Evolutionary conservation across 2,329 filamentous ascomycete genomes (phyloP), one percentile per base, ranked within the genome.

Genomic region (Pseudogymnoascus sp.): DNA sequence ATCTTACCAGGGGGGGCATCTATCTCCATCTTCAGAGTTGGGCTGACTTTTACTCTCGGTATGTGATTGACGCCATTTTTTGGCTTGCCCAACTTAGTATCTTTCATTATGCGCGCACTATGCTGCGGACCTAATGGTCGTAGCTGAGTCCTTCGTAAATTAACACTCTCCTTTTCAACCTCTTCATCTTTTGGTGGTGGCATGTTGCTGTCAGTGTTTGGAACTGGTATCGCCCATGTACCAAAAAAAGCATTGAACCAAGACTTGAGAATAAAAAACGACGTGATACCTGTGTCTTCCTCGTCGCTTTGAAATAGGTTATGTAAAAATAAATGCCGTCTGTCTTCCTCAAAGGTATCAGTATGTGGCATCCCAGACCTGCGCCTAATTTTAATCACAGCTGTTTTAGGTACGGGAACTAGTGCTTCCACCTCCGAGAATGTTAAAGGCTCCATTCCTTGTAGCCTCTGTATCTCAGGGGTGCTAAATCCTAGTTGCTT

Each of bases 241-340:
- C 57, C 57, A 62, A 66, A 66, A 57, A 66, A 66, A 2, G 62
- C 59, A 28, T 43, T 36, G 37, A 63, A 66, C 60, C 50, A 62
- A 61, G 61, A 66, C 58, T 63, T 64, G 33, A 63, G 65, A 22
- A 66, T 61, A 36, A 63, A 65, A 61, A 66, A 66, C n/a, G 62
- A 65, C 20, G 64, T 66, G 15, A 66, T 65, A 7, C 64, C 65
- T 61, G 65, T 61, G 36, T 59, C 60, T n/a, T 6, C 37, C 28
- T 65, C 60, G 15, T 60, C 30, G n/a, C 37, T 38, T 60, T 18
- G 1, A 30, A 30, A 60, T 59, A 66, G 58, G 41, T 66, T 57
- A 33, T 66, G 15, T 38, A 65, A 39, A 50, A 37, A 65, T 35
- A 66, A 20, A 59, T 58, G 62, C 20, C 63, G 50, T 22, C 47